Evolutionary conservation across 139 green algal genomes (phyloP).

Genomic region (Chlamydomonas asymmetrica): DNA sequence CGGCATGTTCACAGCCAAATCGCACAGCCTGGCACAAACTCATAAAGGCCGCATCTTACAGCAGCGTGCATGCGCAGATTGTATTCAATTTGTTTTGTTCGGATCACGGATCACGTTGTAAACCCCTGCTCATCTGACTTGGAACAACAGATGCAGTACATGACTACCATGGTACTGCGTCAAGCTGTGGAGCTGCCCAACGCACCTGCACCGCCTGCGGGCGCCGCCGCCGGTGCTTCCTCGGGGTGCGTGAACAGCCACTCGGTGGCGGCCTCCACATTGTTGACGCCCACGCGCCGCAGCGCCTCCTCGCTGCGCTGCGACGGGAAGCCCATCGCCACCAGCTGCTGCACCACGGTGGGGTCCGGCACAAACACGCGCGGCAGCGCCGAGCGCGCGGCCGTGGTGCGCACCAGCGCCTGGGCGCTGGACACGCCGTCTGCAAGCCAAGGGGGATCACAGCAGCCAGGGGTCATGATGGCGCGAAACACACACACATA

Average conservation of each 20-base stretch:
- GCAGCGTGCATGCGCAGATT: too few species aligned
- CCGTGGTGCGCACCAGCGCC: neutral
- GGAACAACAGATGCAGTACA: too few species aligned
- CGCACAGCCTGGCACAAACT: too few species aligned
- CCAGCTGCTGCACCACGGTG: conserved; percentile 61
- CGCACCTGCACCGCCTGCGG: conserved; percentile 15
- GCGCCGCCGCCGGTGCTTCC: conserved; percentile 32
- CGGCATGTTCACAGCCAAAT: too few species aligned
- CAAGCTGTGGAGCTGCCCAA: too few species aligned
- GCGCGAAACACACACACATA: too few species aligned
- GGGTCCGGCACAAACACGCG: conserved; percentile 44
- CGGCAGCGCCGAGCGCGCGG: conserved; percentile 4
- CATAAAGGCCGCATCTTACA: too few species aligned
- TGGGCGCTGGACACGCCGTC: neutral
- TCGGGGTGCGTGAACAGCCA: conserved; percentile 89
- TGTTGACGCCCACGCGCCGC: conserved; percentile 71
- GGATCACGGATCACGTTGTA: too few species aligned
- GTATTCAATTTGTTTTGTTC: too few species aligned
- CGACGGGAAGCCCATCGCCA: conserved; percentile 92
- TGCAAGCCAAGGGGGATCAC: neutral
- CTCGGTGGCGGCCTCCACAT: conserved; percentile 90
- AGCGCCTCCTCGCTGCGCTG: conserved; percentile 74
- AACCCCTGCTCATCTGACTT: too few species aligned
- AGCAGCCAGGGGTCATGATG: conserved; percentile 4
- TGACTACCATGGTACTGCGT: too few species aligned